Conservation (phyloP, 345 rosid genomes). For the Atalantia buxifolia region DNA sequence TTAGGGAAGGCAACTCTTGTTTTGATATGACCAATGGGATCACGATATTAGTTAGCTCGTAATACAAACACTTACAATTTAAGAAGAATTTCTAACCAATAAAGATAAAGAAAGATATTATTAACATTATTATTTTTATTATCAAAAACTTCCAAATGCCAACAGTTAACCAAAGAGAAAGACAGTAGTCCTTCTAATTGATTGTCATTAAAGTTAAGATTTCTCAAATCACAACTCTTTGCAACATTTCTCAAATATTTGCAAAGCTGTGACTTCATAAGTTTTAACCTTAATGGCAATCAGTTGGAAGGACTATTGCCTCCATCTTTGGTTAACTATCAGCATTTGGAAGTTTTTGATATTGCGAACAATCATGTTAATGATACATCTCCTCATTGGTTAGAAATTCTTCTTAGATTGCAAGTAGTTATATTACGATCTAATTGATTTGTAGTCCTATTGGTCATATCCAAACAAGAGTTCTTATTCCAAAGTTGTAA, state of each 20-base stretch:
- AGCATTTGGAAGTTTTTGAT: no score
- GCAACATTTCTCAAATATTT: background rate
- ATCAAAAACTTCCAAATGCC: no score
- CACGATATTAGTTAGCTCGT: conserved; percentile 8
- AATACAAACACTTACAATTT: conserved; percentile 12
- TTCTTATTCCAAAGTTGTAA: background rate
- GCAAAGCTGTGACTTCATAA: no score
- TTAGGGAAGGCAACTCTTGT: background rate
- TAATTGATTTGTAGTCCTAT: conserved; percentile 10
- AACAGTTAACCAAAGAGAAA: no score
- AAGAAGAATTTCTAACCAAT: conserved; percentile 17
- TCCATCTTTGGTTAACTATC: no score
- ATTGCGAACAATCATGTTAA: background rate
- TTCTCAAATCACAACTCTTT: background rate
- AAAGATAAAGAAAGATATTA: conserved; percentile 18
- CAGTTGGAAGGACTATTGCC: no score
- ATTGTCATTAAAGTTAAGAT: background rate
- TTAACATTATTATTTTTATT: background rate
- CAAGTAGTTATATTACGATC: conserved; percentile 9
- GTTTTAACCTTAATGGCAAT: no score
- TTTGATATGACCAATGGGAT: background rate
- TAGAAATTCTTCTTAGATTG: conserved; percentile 10
- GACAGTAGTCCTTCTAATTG: no score
- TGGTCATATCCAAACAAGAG: no score
- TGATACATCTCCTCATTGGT: conserved; percentile 19